Evolutionary conservation across 2,329 filamentous ascomycete genomes (phyloP).

Genomic region (Hymenoscyphus salicellus): DNA sequence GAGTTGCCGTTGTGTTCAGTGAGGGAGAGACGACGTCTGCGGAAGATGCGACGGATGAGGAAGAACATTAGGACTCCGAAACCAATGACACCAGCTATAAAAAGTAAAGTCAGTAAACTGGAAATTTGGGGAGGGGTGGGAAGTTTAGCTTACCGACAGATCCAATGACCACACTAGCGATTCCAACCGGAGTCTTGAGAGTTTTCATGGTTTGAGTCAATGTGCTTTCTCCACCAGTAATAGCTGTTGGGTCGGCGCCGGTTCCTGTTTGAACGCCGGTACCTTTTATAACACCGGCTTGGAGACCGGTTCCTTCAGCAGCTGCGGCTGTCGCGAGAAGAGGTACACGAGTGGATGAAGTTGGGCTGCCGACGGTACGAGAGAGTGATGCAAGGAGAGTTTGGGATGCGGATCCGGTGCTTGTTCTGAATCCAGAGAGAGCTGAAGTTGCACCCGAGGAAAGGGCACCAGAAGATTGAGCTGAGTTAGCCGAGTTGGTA

Average conservation of each 20-base stretch:
- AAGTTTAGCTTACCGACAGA: conserved; percentile 12
- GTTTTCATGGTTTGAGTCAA: not conserved
- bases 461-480: not conserved
- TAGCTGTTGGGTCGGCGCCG: not conserved
- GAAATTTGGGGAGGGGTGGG: not conserved
- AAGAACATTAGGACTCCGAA: conserved; percentile 20
- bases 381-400: not conserved
- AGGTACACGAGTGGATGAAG: not conserved
- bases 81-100: conserved; percentile 16
- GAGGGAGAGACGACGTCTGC: conserved; percentile 16
- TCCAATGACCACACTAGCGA: conserved; percentile 13
- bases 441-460: not conserved
- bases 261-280: not conserved
- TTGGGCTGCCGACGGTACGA: not conserved
- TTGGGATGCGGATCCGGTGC: not conserved
- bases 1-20: conserved; percentile 14
- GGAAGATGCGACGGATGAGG: conserved; percentile 19
- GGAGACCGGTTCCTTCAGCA: conserved; percentile 6
- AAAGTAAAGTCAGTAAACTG: not conserved
- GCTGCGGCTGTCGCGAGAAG: not conserved
- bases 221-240: conserved; percentile 1
- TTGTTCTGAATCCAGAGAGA: not conserved
- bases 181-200: conserved; percentile 4
- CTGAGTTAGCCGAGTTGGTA: not conserved
- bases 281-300: conserved; percentile 7